Evolutionary conservation across 805 yeast species (phyloP), one percentile per base, ranked within the genome.

Genomic region (Wickerhamomyces tratensis): DNA sequence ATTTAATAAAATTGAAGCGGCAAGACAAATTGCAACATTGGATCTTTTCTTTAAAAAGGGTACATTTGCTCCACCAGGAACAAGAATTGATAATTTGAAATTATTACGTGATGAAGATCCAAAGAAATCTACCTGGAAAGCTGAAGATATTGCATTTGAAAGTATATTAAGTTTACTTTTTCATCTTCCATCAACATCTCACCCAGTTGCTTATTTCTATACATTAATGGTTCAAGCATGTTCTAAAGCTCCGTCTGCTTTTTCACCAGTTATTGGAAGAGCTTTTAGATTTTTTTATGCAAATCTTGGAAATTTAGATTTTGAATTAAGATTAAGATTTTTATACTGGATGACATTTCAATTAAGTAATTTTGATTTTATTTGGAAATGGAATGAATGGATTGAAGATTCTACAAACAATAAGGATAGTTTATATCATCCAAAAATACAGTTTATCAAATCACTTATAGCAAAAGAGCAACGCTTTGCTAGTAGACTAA

Each of bases 341-440:
- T 68, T 86, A 53, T 91, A 85, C 61, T 93, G 98, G 98, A 81
- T 94, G 68, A 73, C 95, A 1, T 81, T 86, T 43, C 98, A 93
- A 63, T 76, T 93, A 59, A 84, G 95, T 54, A 93, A 91, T 58
- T 93, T 91, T 61, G 88, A 84, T 44, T 93, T 86, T 64, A 86
- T 89, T 34, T 93, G 99, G 99, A 87, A 88, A 57, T 93, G 98
- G 98, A 78, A 76, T 48, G 98, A 89, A 61, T 93, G 98, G 98
- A 76, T 72, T 27, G 64, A 61, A 3, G 85, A 80, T 52, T 71
- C 81, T 0, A 52, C 58, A n/a, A 60, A 58, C 38, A 71, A 67
- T 39, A 65, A 72, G 33, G 59, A 65, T 33, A 64, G 70, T 29
- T 53, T 56, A 13, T 78, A 75, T 53, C 89, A 86, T 56, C 96